A percentile compares a stretch with the other conserved stretches of the same genome.
phyloP scores from a whole-genome alignment of 495 filamentous ascomycete genomes.

The Neurospora sp. region DNA sequence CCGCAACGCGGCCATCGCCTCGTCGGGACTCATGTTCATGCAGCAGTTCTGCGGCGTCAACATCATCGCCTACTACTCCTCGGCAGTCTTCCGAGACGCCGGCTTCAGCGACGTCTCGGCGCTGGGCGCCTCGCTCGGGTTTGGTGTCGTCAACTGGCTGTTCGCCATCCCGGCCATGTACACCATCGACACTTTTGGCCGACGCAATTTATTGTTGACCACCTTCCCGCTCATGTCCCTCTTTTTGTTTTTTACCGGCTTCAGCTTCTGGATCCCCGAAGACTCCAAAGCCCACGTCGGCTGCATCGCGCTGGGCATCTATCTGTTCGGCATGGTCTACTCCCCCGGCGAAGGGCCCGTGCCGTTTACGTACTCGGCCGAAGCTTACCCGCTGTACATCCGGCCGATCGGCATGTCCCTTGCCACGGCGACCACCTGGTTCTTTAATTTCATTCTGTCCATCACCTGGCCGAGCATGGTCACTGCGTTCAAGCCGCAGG shows the following conservation, averaged over 20 bases:
- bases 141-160: slow-evolving; percentile 69
- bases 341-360: slow-evolving; percentile 75
- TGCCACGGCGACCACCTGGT: slow-evolving; percentile 60
- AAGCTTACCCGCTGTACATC: slow-evolving; percentile 70
- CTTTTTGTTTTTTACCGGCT: slow-evolving; percentile 68
- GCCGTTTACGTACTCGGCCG: slow-evolving; percentile 75
- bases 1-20: slow-evolving; percentile 62
- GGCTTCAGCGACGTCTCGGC: slow-evolving; percentile 46
- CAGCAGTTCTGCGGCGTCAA: slow-evolving; percentile 70
- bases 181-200: slow-evolving; percentile 78
- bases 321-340: slow-evolving; percentile 67
- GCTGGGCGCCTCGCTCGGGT: slow-evolving; percentile 60
- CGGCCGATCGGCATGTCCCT: slow-evolving; percentile 58
- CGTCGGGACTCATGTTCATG: slow-evolving; percentile 76
- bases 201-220: slow-evolving; percentile 62
- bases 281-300: slow-evolving; percentile 31
- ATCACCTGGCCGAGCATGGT: slow-evolving; percentile 56
- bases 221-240: slow-evolving; percentile 73
- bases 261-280: slow-evolving; percentile 64
- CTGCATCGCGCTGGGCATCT: slow-evolving; percentile 60
- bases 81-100: slow-evolving; percentile 51
- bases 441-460: slow-evolving; percentile 57
- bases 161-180: slow-evolving; percentile 71
- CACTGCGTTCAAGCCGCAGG: slow-evolving; percentile 42
- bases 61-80: slow-evolving; percentile 61